A percentile compares a stretch with the other conserved stretches of the same genome.
Evolutionary conservation across 2,329 filamentous ascomycete species (phyloP).

Genomic region (Aspergillus sergii): DNA sequence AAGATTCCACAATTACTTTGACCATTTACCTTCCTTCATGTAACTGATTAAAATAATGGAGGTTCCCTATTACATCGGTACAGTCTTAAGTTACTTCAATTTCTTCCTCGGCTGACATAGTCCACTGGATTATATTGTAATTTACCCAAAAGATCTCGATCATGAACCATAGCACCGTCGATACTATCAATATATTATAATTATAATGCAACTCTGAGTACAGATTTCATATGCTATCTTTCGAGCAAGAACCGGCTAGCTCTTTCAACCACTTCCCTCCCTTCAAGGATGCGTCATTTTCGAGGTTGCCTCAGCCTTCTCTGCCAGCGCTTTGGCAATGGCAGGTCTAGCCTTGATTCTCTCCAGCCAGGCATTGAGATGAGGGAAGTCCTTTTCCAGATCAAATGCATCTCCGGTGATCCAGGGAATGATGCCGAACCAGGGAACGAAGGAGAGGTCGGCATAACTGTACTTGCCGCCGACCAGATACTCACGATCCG

Average conservation of each 20-base stretch:
- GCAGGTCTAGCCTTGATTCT: constrained; percentile 30
- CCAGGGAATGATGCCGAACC: constrained; percentile 27
- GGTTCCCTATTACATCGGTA: no score
- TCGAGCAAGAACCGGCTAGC: neutral
- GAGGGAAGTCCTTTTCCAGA: constrained; percentile 33
- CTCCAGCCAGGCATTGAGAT: constrained; percentile 33
- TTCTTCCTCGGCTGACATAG: no score
- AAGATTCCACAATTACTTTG: no score
- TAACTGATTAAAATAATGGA: no score
- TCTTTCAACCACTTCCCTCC: constrained; percentile 14
- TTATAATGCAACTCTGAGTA: neutral
- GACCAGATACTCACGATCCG: constrained; percentile 43
- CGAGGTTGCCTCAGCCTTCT: constrained; percentile 13
- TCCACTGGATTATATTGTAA: no score
- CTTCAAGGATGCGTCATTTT: constrained; percentile 22
- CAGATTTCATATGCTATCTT: neutral
- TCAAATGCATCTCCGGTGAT: constrained; percentile 22
- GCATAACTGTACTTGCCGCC: constrained; percentile 48
- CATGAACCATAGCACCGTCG: no score
- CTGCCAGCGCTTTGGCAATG: constrained; percentile 26
- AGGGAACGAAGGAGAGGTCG: constrained; percentile 46
- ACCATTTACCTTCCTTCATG: no score
- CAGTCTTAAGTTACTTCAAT: no score
- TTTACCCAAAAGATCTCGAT: no score
- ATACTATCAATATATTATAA: no score